Evolutionary conservation across 768 basidiomycete genomes (phyloP), one percentile per base, ranked within the genome.

Genomic region (Collybia mongolica): DNA sequence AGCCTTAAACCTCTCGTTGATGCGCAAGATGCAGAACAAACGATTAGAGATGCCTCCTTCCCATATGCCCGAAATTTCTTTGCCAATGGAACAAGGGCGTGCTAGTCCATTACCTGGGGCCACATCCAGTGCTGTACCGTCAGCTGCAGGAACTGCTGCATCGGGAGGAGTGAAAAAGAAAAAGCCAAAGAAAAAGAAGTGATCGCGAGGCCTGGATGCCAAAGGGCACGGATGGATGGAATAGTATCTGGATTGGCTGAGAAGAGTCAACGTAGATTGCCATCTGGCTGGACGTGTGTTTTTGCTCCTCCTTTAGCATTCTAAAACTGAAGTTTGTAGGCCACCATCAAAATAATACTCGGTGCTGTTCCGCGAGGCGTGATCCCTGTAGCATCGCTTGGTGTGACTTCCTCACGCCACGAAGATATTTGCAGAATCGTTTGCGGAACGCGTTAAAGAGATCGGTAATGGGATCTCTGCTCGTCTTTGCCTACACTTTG

Each of bases 11-110:
- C 79, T 89, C 38, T 83, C 88, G 6, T 74, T 97, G 46, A 88
- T 93, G 75, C 80, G 86, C 60, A 89, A 88, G 70, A 93, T 93
- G 86, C 88, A 84, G 63, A 92, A 93, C 60, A 76, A 63, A 14
- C 75, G 66, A 48, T 69, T 68, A 2, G 65, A 67, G 44, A 68
- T 68, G 24, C 63, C 68, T 11, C 60, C 68, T 20, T 29, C 61
- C 7, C 47, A 57, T 39, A 52, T 56, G 18, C 62, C 64, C 19
- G 54, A 57, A 36, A 51, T 54, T 17, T 53, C 52, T 20, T 55
- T 55, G 12, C 58, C 59, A 55, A 54, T 46, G 53, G 63, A 51
- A 42, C 61, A 46, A 48, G 61, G 61, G n/a, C 60, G 60, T 29
- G 55, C 61, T 24, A 64, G 61, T 41, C 60, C 68, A 39, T 35